A percentile compares a stretch with the other conserved stretches of the same genome.
Evolutionary conservation across 345 rosid species (phyloP).

Genomic region (Pelargonium nanum): DNA sequence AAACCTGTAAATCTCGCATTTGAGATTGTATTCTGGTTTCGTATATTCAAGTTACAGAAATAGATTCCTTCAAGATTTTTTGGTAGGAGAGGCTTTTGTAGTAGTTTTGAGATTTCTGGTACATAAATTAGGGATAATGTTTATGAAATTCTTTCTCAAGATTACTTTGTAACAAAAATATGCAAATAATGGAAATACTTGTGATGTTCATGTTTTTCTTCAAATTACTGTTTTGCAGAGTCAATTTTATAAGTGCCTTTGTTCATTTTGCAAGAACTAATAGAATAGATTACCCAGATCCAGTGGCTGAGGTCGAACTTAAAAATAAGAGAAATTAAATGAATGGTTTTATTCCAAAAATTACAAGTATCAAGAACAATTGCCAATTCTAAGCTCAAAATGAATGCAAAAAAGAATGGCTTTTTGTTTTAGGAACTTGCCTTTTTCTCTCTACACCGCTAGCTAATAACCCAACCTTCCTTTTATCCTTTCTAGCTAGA

Average conservation of each 20-base stretch:
- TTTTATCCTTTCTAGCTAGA: constrained; percentile 18
- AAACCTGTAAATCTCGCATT: constrained; percentile 46
- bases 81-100: constrained; percentile 2
- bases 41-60: constrained; percentile 7
- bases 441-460: constrained; percentile 22
- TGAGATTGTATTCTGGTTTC: constrained; percentile 24
- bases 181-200: not conserved
- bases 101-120: no score
- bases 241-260: no score
- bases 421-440: constrained; percentile 5
- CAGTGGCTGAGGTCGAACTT: no score
- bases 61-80: constrained; percentile 12
- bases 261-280: no score
- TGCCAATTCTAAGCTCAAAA: constrained; percentile 14
- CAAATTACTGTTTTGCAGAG: no score
- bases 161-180: not conserved
- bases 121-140: not conserved
- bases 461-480: constrained; percentile 18
- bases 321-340: constrained; percentile 10
- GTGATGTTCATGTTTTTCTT: no score
- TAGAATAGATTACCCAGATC: no score
- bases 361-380: constrained; percentile 18
- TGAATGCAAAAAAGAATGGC: constrained; percentile 37
- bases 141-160: not conserved
- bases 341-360: constrained; percentile 30